Conservation (phyloP, 805 yeast species). For the Spathaspora boniae region DNA sequence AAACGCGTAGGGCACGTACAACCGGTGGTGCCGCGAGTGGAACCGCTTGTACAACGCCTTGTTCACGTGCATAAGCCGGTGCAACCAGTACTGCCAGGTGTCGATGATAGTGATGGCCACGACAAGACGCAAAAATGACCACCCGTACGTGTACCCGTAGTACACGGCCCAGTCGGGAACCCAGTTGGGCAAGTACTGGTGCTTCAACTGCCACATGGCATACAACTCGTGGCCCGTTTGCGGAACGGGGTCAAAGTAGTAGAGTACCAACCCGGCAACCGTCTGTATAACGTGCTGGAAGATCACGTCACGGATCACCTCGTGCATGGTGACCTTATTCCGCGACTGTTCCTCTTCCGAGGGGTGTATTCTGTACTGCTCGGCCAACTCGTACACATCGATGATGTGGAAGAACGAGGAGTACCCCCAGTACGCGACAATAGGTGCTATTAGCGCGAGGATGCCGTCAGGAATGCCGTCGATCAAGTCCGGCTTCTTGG, state of each 20-base stretch:
- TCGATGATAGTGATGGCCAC: conserved; percentile 76
- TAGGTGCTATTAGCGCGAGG: conserved; percentile 70
- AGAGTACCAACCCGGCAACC: conserved; percentile 56
- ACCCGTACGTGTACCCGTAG: conserved; percentile 57
- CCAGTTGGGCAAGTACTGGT: conserved; percentile 33
- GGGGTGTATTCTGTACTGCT: conserved; percentile 85
- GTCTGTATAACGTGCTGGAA: conserved; percentile 85
- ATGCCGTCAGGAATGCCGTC: conserved; percentile 68
- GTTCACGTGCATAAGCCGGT: conserved; percentile 84
- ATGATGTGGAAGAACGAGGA: conserved; percentile 71
- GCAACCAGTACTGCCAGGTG: conserved; percentile 93
- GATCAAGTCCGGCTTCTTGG: conserved; percentile 19
- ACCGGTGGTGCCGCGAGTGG: conserved; percentile 92
- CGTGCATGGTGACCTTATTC: conserved; percentile 66
- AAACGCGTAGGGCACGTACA: conserved; percentile 94
- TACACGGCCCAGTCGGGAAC: conserved; percentile 50
- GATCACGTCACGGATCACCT: conserved; percentile 78
- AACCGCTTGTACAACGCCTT: conserved; percentile 70
- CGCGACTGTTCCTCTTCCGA: conserved; percentile 75
- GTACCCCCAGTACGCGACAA: conserved; percentile 79
- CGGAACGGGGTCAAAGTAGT: conserved; percentile 54
- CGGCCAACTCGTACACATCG: conserved; percentile 74
- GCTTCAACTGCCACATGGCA: conserved; percentile 44
- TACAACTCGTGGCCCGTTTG: conserved; percentile 48
- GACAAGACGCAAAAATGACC: conserved; percentile 54